These are phyloP conservation scores for Calonectria naviculata DNA, from an alignment of 2,329 filamentous ascomycete genomes.

Conservation along the genomic window DNA sequence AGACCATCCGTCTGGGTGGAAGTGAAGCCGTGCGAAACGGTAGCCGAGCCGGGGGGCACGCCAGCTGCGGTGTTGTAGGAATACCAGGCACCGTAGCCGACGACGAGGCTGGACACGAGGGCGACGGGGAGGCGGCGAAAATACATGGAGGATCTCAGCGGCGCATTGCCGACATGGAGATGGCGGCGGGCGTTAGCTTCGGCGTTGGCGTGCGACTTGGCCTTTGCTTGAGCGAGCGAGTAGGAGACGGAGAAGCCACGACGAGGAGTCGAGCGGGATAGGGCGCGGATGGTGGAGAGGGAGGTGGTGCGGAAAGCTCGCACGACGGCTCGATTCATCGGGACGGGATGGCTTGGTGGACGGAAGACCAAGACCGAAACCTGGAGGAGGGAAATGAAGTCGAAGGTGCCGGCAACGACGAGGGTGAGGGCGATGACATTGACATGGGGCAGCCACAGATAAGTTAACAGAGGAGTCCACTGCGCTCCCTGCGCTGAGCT, in stretches of 20 bases:
- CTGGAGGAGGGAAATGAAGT: not conserved
- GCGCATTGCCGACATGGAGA: constrained; percentile 46
- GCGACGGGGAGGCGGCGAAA: constrained; percentile 75
- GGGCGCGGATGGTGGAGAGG: constrained; percentile 70
- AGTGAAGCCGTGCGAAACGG: constrained; percentile 55
- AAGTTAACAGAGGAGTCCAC: not conserved
- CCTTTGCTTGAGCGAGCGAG: constrained; percentile 67
- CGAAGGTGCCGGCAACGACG: constrained; percentile 17
- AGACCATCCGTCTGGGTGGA: constrained; percentile 53
- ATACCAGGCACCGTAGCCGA: constrained; percentile 83
- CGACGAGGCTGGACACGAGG: constrained; percentile 73
- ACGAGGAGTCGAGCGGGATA: constrained; percentile 60
- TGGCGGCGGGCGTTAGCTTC: constrained; percentile 51
- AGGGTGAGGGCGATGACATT: constrained; percentile 8
- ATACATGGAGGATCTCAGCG: constrained; percentile 79
- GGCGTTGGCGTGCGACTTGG: constrained; percentile 49
- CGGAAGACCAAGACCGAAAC: constrained; percentile 25
- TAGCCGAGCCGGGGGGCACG: constrained; percentile 42
- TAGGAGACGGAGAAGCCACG: constrained; percentile 60
- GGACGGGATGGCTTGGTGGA: constrained; percentile 38
- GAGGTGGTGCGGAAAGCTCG: constrained; percentile 76
- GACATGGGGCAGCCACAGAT: constrained; percentile 19
- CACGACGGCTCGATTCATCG: constrained; percentile 80
- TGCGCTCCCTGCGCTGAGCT: not conserved
- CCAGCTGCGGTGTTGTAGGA: constrained; percentile 65